Evolutionary conservation across 192 early-diverging fungal genomes (phyloP), one percentile per base, ranked within the genome.

Genomic region (Podila horticola): DNA sequence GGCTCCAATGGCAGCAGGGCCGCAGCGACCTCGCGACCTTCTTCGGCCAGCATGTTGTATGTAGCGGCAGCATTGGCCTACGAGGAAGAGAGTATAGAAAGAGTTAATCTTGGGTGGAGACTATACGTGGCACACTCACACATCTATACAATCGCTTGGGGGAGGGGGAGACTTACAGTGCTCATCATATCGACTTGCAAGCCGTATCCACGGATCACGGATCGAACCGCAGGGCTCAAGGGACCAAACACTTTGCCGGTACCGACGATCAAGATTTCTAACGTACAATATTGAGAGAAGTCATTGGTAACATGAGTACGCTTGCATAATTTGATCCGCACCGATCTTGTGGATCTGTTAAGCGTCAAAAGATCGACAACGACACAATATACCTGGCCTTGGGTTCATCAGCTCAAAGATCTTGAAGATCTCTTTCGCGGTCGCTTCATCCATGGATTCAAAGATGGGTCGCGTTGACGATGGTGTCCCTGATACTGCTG

Each of bases 301-400:
- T 6, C 3, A 62, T 1, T 15, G 15, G 19, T 20, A 8, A 41
- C 22, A 1, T 52, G 51, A 22, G 20, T 52, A 24, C 8, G 4
- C 20, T 24, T 4, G 11, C 8, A 55, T 8, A 55, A 55, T 55
- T 55, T 55, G 52, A 19, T 55, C 52, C 52, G 52, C 52, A 55
- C 15, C 15, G 0, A 55, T n/a, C 10, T 10, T 24, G 52, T 24
- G 2, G 52, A 55, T 26, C 52, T 52, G 28, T 26, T 7, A 20
- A 57, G 4, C 26, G 9, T n/a, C 28, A 62, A 19, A 2, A 34
- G 8, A 11, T 26, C 41, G 63, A 48, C 28, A 45, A n/a, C n/a
- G n/a, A n/a, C n/a, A n/a, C n/a, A n/a, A n/a, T n/a, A n/a, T n/a
- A 90, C 88, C 89, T 69, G 89, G 89, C 60, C 86, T 85, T 20